These are phyloP conservation scores for Sextonia rubra DNA, from an alignment of 164 flowering plant species.

Conservation along the genomic window DNA sequence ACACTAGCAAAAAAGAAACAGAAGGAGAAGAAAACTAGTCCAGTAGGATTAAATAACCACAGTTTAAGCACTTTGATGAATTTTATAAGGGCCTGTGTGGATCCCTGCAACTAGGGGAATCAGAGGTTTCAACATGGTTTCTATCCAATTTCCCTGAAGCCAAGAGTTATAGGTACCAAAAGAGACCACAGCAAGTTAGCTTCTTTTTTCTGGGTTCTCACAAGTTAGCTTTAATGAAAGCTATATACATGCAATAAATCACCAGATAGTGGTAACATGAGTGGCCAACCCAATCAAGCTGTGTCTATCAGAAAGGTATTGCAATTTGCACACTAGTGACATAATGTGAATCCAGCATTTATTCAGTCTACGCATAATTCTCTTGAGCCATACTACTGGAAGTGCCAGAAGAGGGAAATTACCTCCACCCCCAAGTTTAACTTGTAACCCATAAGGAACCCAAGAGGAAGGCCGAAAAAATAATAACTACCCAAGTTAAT, in stretches of 20 bases:
- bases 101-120: not conserved
- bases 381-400: not conserved
- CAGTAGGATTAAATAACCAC: too few species aligned
- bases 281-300: too few species aligned
- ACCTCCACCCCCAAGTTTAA: constrained; percentile 40
- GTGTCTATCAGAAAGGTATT: too few species aligned
- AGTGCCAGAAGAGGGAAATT: constrained; percentile 2
- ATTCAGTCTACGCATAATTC: not conserved
- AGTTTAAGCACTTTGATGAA: too few species aligned
- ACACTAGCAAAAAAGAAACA: not conserved
- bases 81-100: not conserved
- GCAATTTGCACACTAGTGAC: not conserved
- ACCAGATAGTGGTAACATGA: too few species aligned
- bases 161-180: not conserved
- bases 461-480: constrained; percentile 72
- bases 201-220: too few species aligned
- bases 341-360: not conserved
- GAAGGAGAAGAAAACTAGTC: not conserved
- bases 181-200: too few species aligned
- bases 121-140: not conserved
- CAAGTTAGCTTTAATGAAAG: too few species aligned
- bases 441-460: constrained; percentile 69
- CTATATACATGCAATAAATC: too few species aligned
- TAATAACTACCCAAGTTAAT: constrained; percentile 74
- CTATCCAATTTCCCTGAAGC: not conserved